A percentile compares a stretch with the other conserved stretches of the same genome.
Conservation (phyloP, 768 basidiomycete species). For the Leucogyrophana mollusca region DNA sequence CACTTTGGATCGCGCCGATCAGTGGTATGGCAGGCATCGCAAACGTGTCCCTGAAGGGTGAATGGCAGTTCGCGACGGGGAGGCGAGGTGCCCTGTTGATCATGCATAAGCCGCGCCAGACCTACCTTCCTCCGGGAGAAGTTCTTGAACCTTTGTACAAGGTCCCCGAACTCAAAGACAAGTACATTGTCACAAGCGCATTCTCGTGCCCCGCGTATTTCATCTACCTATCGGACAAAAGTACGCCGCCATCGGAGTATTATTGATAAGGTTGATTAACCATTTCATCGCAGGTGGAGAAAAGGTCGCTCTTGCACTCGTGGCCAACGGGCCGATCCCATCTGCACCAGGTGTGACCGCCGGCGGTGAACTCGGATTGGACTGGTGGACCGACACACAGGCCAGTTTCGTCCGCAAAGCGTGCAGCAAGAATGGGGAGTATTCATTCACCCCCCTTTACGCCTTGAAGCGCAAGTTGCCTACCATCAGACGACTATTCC, state of each 20-base stretch:
- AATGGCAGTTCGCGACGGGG: constrained; percentile 32
- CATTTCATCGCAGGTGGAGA: neutral
- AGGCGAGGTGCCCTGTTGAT: constrained; percentile 33
- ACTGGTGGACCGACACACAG: neutral
- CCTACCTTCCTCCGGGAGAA: constrained; percentile 17
- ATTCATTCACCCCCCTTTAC: constrained; percentile 10
- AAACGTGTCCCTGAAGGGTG: constrained; percentile 29
- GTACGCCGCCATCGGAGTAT: constrained; percentile 4
- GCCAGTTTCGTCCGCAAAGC: neutral
- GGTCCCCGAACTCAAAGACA: constrained; percentile 24
- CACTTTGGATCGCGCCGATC: no score
- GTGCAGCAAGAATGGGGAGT: constrained; percentile 1
- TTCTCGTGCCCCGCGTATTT: constrained; percentile 32
- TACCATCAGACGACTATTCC: neutral
- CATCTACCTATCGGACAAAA: constrained; percentile 31
- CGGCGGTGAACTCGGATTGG: constrained; percentile 6
- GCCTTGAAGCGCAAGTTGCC: constrained; percentile 8
- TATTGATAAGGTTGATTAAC: no score
- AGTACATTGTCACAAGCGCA: constrained; percentile 30
- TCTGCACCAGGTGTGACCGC: constrained; percentile 7
- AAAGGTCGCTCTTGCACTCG: neutral
- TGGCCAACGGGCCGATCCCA: constrained; percentile 10
- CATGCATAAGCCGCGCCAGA: constrained; percentile 28
- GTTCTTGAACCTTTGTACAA: constrained; percentile 23
- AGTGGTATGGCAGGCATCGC: constrained; percentile 21